Evolutionary conservation across 2,329 filamentous ascomycete species (phyloP).

Genomic region (Ophiocordyceps camponoti-saundersi): DNA sequence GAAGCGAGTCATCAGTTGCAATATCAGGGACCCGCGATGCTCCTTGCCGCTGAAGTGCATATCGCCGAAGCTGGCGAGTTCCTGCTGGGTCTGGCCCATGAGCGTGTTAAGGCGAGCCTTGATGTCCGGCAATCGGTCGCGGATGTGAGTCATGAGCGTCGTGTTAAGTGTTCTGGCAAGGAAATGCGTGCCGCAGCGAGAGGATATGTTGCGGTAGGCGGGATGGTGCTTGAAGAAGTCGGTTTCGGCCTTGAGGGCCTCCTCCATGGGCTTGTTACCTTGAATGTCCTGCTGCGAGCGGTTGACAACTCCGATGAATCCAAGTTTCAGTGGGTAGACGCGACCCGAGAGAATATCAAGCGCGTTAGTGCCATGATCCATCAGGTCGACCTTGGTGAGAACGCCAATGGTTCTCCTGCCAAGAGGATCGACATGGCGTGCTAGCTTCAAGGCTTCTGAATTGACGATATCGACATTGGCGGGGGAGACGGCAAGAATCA

Average conservation of each 20-base stretch:
- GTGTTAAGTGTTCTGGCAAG: slow-evolving; percentile 88
- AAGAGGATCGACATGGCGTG: slow-evolving; percentile 88
- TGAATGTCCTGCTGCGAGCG: slow-evolving; percentile 97
- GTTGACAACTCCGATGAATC: slow-evolving; percentile 96
- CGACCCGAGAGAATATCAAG: slow-evolving; percentile 94
- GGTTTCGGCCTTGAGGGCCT: slow-evolving; percentile 74
- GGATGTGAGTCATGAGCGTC: slow-evolving; percentile 91
- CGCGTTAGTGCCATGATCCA: slow-evolving; percentile 97
- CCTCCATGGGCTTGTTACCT: slow-evolving; percentile 82
- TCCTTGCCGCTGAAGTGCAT: slow-evolving; percentile 97
- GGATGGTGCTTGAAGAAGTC: slow-evolving; percentile 97
- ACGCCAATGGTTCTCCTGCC: slow-evolving; percentile 92
- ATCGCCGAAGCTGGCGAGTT: slow-evolving; percentile 92
- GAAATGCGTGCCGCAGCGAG: slow-evolving; percentile 82
- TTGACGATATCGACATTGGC: slow-evolving; percentile 98
- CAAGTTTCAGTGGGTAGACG: slow-evolving; percentile 90
- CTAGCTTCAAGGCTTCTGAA: slow-evolving; percentile 91
- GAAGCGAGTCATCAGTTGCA: slow-evolving; percentile 97
- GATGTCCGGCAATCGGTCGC: slow-evolving; percentile 90
- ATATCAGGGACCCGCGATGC: slow-evolving; percentile 81
- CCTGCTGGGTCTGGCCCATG: slow-evolving; percentile 99
- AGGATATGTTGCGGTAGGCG: slow-evolving; percentile 91
- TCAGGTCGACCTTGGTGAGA: slow-evolving; percentile 89
- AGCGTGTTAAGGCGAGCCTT: slow-evolving; percentile 94
- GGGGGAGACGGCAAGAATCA: slow-evolving; percentile 88